Evolutionary conservation across 2,329 filamentous ascomycete genomes (phyloP).

Genomic region (Cylindrodendrum hubeiense): DNA sequence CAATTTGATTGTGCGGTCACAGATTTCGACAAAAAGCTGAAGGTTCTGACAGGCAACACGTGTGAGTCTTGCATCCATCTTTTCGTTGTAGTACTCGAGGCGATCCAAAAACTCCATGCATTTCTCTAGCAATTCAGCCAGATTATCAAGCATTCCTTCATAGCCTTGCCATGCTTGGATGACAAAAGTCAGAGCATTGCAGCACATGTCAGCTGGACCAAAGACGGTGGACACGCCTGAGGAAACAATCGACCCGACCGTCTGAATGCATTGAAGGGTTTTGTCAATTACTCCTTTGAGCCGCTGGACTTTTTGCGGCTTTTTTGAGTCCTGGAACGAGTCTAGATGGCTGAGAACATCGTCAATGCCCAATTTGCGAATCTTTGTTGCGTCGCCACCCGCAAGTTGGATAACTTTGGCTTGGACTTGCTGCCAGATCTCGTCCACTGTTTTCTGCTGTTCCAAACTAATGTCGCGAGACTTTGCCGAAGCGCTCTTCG

Average conservation of each 20-base stretch:
- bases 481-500: too few species aligned
- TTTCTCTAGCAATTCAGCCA: neutral
- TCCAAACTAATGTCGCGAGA: neutral
- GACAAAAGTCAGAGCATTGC: conserved; percentile 2
- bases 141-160: conserved; percentile 4
- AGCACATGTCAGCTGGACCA: neutral
- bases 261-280: conserved; percentile 46
- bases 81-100: neutral
- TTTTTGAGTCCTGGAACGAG: too few species aligned
- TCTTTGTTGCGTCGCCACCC: too few species aligned
- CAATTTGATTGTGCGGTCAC: neutral
- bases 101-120: conserved; percentile 2
- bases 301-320: too few species aligned
- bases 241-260: conserved; percentile 42
- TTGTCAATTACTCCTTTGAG: neutral
- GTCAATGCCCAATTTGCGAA: too few species aligned
- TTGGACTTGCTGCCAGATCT: neutral
- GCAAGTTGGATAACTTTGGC: too few species aligned
- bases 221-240: conserved; percentile 44
- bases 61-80: neutral
- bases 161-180: conserved; percentile 7
- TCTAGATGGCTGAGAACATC: too few species aligned
- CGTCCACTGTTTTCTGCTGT: neutral
- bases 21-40: conserved; percentile 8
- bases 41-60: conserved; percentile 1